Percentiles rank a stretch among this genome's conserved stretches.
These are phyloP conservation scores for Chlamydomonas incerta DNA, from an alignment of 139 green algal genomes.

Conservation along the genomic window DNA sequence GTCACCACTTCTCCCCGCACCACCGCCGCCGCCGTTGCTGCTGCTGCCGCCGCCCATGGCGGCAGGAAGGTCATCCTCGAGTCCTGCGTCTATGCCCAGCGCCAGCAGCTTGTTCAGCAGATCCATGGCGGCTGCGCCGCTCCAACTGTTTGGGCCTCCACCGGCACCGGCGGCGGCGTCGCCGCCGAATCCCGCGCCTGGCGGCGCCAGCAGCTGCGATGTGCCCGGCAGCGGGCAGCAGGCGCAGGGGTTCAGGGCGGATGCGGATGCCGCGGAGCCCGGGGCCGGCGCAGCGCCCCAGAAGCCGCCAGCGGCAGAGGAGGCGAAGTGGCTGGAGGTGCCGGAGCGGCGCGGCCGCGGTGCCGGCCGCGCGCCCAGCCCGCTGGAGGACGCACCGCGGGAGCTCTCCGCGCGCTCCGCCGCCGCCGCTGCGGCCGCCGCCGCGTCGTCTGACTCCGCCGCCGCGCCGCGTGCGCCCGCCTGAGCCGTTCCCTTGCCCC, in stretches of 20 bases:
- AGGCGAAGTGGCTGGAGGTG: not conserved
- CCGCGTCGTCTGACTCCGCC: not conserved
- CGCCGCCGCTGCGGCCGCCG: constrained; percentile 7
- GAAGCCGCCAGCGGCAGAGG: not conserved
- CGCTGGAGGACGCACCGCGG: constrained; percentile 11
- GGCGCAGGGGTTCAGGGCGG: not conserved
- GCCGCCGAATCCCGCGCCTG: not conserved
- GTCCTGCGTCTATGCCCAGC: not conserved
- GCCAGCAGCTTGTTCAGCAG: constrained; percentile 32
- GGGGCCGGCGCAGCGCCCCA: not conserved
- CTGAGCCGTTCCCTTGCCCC: too few relatives aligned
- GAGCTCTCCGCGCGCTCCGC: constrained; percentile 27
- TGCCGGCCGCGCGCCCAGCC: not conserved
- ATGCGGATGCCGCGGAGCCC: not conserved
- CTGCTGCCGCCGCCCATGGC: not conserved
- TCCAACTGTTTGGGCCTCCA: not conserved
- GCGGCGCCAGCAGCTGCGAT: too few relatives aligned
- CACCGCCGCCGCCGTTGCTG: not conserved
- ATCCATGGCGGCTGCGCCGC: constrained; percentile 6
- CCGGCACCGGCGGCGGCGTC: not conserved
- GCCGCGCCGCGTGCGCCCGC: too few relatives aligned
- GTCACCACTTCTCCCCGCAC: too few relatives aligned
- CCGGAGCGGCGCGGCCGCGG: not conserved
- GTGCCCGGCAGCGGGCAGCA: constrained; percentile 5
- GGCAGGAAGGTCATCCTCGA: not conserved